These are phyloP conservation scores for Apiospora malaysiana DNA, from an alignment of 2,329 filamentous ascomycete genomes.

Conservation along the genomic window DNA sequence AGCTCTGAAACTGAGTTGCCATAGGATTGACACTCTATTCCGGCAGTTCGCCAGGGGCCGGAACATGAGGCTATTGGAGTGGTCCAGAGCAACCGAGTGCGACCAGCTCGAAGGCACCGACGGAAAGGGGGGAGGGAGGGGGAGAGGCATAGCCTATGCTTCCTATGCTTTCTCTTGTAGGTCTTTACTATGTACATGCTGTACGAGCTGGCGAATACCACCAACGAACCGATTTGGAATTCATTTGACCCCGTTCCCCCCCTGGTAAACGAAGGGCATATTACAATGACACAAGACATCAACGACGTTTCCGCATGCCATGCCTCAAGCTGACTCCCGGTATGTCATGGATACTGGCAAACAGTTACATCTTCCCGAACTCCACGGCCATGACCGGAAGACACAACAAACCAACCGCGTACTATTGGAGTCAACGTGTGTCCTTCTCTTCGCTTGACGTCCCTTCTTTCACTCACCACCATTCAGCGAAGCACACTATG, in stretches of 20 bases:
- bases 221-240: neutral
- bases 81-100: no score
- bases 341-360: neutral
- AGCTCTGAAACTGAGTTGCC: no score
- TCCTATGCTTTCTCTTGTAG: neutral
- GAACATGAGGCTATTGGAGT: no score
- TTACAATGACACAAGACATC: neutral
- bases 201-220: neutral
- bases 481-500: neutral
- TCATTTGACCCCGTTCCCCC: neutral
- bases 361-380: slow-evolving; percentile 8
- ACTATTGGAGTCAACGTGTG: neutral
- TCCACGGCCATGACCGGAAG: neutral
- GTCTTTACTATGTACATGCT: neutral
- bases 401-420: neutral
- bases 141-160: neutral
- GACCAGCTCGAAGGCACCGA: no score
- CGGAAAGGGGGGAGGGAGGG: no score
- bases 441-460: neutral
- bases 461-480: neutral
- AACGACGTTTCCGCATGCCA: neutral
- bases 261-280: neutral
- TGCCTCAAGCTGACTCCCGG: neutral
- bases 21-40: no score
- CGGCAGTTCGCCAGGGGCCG: no score